Conservation (phyloP, 2,329 filamentous ascomycete genomes). For the Stagonosporopsis cucurbitacearum region DNA sequence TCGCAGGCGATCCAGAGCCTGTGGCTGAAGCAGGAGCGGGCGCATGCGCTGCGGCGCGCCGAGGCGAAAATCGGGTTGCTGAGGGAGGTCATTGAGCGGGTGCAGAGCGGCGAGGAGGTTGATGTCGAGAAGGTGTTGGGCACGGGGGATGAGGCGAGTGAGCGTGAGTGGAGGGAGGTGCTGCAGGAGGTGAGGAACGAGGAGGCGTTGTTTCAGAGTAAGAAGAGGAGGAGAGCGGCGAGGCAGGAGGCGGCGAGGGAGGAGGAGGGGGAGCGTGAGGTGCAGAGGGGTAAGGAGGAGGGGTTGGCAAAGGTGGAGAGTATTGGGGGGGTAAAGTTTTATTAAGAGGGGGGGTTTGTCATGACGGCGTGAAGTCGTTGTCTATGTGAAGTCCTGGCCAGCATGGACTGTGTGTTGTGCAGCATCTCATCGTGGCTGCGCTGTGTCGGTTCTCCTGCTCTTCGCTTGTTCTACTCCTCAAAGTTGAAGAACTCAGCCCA, state of each 20-base stretch:
- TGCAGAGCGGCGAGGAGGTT: constrained; percentile 44
- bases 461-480: not conserved
- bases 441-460: not conserved
- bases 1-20: constrained; percentile 96
- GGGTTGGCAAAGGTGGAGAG: constrained; percentile 35
- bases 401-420: not conserved
- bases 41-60: constrained; percentile 74
- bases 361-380: not conserved
- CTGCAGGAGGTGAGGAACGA: constrained; percentile 71
- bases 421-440: not conserved
- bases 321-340: constrained; percentile 41
- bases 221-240: constrained; percentile 41
- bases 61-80: constrained; percentile 80
- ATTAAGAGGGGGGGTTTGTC: constrained; percentile 31
- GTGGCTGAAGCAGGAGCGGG: constrained; percentile 75
- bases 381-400: constrained; percentile 5
- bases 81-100: constrained; percentile 69
- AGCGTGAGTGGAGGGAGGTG: constrained; percentile 87
- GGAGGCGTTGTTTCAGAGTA: constrained; percentile 60
- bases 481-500: not conserved
- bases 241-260: constrained; percentile 32
- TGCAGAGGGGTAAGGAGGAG: constrained; percentile 8
- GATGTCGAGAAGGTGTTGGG: constrained; percentile 85
- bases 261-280: not conserved
- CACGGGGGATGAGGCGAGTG: constrained; percentile 74